These are phyloP conservation scores for Neoarthrinium moseri DNA, from an alignment of 2,329 filamentous ascomycete species.

Conservation along the genomic window DNA sequence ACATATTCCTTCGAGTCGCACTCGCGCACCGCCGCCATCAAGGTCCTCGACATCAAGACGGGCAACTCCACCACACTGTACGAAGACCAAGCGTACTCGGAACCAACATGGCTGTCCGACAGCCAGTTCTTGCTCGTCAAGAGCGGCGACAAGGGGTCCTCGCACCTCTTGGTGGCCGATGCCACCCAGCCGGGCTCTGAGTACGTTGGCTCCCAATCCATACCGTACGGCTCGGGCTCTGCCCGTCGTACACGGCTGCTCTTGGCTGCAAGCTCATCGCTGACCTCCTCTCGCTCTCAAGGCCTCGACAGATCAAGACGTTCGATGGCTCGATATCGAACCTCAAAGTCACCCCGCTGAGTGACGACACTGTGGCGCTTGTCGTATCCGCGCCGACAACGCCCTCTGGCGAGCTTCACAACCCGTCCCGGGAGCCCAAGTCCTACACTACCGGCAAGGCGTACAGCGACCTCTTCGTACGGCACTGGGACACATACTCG, in stretches of 20 bases:
- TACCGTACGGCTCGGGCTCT: not conserved
- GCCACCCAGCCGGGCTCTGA: slow-evolving; percentile 32
- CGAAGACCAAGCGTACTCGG: slow-evolving; percentile 62
- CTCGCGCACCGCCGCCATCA: slow-evolving; percentile 65
- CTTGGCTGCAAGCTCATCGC: not conserved
- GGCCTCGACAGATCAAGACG: slow-evolving; percentile 42
- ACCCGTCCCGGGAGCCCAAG: slow-evolving; percentile 59
- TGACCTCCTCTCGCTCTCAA: slow-evolving; percentile 21
- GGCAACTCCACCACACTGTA: slow-evolving; percentile 66
- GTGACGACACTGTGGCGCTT: slow-evolving; percentile 50
- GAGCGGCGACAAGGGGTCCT: slow-evolving; percentile 44
- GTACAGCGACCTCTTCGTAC: slow-evolving; percentile 73
- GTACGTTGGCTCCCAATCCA: slow-evolving; percentile 29
- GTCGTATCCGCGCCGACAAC: slow-evolving; percentile 64
- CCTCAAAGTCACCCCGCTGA: slow-evolving; percentile 54
- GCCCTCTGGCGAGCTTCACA: slow-evolving; percentile 68
- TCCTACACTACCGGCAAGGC: slow-evolving; percentile 64
- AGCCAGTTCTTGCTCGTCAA: slow-evolving; percentile 59
- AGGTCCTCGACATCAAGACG: slow-evolving; percentile 66
- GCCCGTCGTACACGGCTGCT: too few species aligned
- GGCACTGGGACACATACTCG: slow-evolving; percentile 81
- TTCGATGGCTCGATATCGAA: slow-evolving; percentile 57
- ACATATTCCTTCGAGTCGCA: slow-evolving; percentile 81
- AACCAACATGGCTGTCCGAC: slow-evolving; percentile 75
- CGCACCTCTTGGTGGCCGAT: slow-evolving; percentile 42